Conservation (phyloP, 225 moss, liverwort and hornwort genomes). For the Asterella californica region DNA sequence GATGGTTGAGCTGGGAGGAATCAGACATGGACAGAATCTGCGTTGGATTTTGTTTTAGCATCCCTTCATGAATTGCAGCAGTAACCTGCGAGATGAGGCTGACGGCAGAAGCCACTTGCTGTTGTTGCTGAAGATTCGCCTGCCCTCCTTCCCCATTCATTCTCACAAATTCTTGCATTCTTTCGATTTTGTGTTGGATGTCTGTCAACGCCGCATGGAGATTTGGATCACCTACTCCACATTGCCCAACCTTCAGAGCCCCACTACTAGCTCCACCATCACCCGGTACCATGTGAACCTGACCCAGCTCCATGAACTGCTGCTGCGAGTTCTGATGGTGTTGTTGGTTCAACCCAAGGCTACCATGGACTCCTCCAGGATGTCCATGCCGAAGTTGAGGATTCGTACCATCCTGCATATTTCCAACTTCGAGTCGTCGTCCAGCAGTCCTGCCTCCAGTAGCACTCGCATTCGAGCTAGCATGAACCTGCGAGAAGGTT, state of each 20-base stretch:
- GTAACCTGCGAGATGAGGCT: slow-evolving; percentile 65
- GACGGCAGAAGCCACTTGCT: slow-evolving; percentile 67
- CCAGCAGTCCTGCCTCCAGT: slow-evolving; percentile 20
- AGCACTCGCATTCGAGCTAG: slow-evolving; percentile 11
- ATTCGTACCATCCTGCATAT: slow-evolving; percentile 42
- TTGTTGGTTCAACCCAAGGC: slow-evolving; percentile 23
- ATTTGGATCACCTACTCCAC: not conserved
- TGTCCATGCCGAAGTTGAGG: not conserved
- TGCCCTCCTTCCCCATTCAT: slow-evolving; percentile 36
- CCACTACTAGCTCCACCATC: not conserved
- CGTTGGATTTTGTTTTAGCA: slow-evolving; percentile 11
- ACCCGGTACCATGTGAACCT: not conserved
- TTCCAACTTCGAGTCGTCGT: slow-evolving; percentile 38
- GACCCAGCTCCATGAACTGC: slow-evolving; percentile 1
- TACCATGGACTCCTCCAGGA: slow-evolving; percentile 8
- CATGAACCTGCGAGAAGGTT: slow-evolving; percentile 17
- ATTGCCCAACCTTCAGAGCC: not conserved
- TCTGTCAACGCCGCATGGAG: slow-evolving; percentile 38
- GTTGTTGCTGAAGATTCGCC: slow-evolving; percentile 35
- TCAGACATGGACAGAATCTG: slow-evolving; percentile 34
- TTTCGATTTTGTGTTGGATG: slow-evolving; percentile 68
- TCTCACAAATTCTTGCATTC: slow-evolving; percentile 67
- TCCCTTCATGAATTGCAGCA: slow-evolving; percentile 32
- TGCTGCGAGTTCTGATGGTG: slow-evolving; percentile 9
- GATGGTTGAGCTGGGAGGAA: slow-evolving; percentile 49